Evolutionary conservation across 1,284 basidiomycete species (phyloP).

Genomic region (Lignosus rhinocerotis): DNA sequence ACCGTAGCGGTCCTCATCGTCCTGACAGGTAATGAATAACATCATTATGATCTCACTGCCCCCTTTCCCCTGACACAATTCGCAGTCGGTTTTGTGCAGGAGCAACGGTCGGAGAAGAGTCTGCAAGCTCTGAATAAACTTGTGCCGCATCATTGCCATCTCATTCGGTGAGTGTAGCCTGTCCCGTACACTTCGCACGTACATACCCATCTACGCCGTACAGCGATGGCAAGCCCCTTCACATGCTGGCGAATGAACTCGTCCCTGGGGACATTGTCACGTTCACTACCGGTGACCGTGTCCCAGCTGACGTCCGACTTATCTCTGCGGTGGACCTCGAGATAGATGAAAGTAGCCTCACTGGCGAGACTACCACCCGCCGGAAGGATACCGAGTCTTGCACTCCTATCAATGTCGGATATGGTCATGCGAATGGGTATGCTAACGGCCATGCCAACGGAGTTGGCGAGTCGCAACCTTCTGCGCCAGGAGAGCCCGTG

Average conservation of each 20-base stretch:
- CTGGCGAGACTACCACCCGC: slow-evolving; percentile 88
- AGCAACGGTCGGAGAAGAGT: slow-evolving; percentile 92
- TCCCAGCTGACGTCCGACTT: slow-evolving; percentile 92
- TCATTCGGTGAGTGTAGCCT: slow-evolving; percentile 63
- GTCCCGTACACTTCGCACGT: slow-evolving; percentile 9
- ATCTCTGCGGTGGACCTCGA: slow-evolving; percentile 81
- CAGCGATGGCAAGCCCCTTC: slow-evolving; percentile 74
- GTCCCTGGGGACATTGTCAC: slow-evolving; percentile 94
- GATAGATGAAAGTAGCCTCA: slow-evolving; percentile 94
- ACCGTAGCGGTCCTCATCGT: slow-evolving; percentile 94
- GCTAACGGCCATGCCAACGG: slow-evolving; percentile 17
- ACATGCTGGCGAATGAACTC: slow-evolving; percentile 89
- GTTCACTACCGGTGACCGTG: slow-evolving; percentile 90
- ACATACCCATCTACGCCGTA: slow-evolving; percentile 19
- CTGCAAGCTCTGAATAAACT: slow-evolving; percentile 95
- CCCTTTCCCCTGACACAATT: not conserved
- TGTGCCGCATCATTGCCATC: slow-evolving; percentile 94
- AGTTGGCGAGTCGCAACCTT: slow-evolving; percentile 1
- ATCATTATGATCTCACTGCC: not conserved
- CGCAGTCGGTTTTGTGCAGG: slow-evolving; percentile 93
- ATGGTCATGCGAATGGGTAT: slow-evolving; percentile 21
- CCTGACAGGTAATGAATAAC: slow-evolving; percentile 69
- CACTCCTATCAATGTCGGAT: slow-evolving; percentile 14
- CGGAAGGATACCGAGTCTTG: slow-evolving; percentile 68
- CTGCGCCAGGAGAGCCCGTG: slow-evolving; percentile 45